These are phyloP conservation scores for Nephelium lappaceum DNA, from an alignment of 345 rosid genomes.

Conservation along the genomic window DNA sequence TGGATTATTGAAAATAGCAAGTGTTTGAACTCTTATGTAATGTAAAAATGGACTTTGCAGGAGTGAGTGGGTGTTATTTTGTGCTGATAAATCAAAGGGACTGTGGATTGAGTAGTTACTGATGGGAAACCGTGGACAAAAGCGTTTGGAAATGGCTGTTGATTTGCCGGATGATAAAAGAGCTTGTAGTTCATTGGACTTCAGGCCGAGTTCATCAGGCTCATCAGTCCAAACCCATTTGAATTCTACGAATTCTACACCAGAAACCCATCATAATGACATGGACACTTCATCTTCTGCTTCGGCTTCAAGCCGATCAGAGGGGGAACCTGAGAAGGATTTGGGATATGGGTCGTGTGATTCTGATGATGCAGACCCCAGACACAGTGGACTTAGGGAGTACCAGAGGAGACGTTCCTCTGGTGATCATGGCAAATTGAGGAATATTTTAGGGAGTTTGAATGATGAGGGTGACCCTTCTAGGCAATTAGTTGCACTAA, in stretches of 20 bases:
- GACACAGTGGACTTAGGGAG: conserved; percentile 54
- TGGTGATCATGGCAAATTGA: conserved; percentile 70
- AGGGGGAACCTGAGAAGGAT: conserved; percentile 75
- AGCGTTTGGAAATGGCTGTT: conserved; percentile 69
- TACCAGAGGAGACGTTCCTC: conserved; percentile 71
- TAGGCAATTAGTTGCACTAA: conserved; percentile 59
- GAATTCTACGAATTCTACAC: conserved; percentile 49
- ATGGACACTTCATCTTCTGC: conserved; percentile 91
- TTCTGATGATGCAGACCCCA: conserved; percentile 67
- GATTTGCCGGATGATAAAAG: conserved; percentile 95
- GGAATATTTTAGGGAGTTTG: conserved; percentile 52
- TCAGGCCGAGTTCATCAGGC: conserved; percentile 70
- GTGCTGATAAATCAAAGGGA: neutral
- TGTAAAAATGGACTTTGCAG: conserved; percentile 3
- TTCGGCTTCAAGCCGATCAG: conserved; percentile 81
- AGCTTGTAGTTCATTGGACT: conserved; percentile 84
- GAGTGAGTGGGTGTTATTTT: neutral
- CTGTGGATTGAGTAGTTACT: neutral
- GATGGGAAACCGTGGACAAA: conserved; percentile 93
- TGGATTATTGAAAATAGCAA: neutral
- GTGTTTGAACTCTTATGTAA: neutral
- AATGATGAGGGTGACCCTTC: conserved; percentile 63
- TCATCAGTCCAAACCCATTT: conserved; percentile 60
- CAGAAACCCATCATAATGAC: conserved; percentile 56
- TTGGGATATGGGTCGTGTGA: conserved; percentile 82